Evolutionary conservation across 495 filamentous ascomycete genomes (phyloP).

Genomic region (Hypoxylon rickii): DNA sequence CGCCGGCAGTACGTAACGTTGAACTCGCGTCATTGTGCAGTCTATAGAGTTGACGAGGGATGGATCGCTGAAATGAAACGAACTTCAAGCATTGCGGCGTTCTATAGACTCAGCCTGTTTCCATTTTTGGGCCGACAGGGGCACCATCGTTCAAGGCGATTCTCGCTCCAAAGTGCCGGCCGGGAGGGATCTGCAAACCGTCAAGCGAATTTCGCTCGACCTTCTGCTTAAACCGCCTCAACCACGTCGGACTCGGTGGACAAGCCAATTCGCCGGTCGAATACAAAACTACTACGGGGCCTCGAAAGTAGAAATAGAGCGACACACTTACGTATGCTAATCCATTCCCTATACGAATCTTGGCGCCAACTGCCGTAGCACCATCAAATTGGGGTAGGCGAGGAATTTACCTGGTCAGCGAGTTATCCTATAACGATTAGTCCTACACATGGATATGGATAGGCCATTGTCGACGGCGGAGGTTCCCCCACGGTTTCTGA

Average conservation of each 20-base stretch:
- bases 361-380: slow-evolving; percentile 19
- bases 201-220: slow-evolving; percentile 27
- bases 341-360: slow-evolving; percentile 25
- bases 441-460: slow-evolving; percentile 12
- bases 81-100: not conserved
- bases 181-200: slow-evolving; percentile 25
- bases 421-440: too few relatives aligned
- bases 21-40: slow-evolving; percentile 28
- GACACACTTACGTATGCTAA: slow-evolving; percentile 9
- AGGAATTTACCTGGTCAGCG: too few relatives aligned
- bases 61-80: not conserved
- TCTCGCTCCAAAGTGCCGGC: slow-evolving; percentile 24
- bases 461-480: slow-evolving; percentile 21
- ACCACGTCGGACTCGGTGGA: slow-evolving; percentile 5
- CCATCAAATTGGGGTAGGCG: not conserved
- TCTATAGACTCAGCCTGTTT: slow-evolving; percentile 22
- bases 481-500: slow-evolving; percentile 27
- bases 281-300: slow-evolving; percentile 18
- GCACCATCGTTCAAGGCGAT: slow-evolving; percentile 20
- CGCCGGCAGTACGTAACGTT: slow-evolving; percentile 2
- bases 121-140: slow-evolving; percentile 8
- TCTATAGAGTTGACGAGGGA: not conserved
- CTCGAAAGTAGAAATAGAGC: slow-evolving; percentile 5
- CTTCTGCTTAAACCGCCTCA: not conserved
- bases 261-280: slow-evolving; percentile 16